A percentile compares a stretch with the other conserved stretches of the same genome.
Evolutionary conservation across 75 land plant genomes (phyloP).

Genomic region (Pinus tabuliformis): DNA sequence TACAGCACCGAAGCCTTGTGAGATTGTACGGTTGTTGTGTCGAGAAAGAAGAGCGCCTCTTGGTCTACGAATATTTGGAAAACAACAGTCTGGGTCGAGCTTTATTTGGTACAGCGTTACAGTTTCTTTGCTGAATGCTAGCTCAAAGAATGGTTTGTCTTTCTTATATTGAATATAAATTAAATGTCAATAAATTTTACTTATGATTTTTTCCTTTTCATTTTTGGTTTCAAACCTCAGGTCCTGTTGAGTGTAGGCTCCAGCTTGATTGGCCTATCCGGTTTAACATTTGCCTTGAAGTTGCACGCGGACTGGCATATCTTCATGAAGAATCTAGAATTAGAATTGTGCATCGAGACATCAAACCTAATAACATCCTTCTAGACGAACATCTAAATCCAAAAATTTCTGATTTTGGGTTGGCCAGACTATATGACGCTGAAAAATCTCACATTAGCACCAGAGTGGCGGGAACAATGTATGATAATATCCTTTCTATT

Average conservation of each 20-base stretch:
- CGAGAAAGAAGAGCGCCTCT: conserved; percentile 14
- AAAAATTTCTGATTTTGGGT: conserved; percentile 29
- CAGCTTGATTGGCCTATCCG: conserved; percentile 28
- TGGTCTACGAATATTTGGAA: conserved; percentile 25
- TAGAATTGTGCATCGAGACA: conserved; percentile 42
- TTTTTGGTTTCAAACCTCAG: neutral
- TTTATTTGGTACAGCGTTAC: conserved; percentile 16
- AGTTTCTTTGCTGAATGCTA: neutral
- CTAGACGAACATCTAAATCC: conserved; percentile 34
- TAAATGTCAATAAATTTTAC: neutral
- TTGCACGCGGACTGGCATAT: conserved; percentile 41
- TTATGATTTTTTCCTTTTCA: neutral
- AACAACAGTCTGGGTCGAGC: conserved; percentile 16
- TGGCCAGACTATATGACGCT: conserved; percentile 25
- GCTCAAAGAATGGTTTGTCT: neutral
- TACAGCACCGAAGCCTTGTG: conserved; percentile 21
- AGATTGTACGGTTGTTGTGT: conserved; percentile 21
- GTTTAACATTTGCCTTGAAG: conserved; percentile 32
- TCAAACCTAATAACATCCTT: conserved; percentile 43
- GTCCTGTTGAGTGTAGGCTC: neutral
- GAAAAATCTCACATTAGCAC: conserved; percentile 42
- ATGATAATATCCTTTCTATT: neutral
- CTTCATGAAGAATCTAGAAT: conserved; percentile 35
- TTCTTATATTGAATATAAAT: neutral
- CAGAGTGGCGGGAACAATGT: conserved; percentile 45